A percentile compares a stretch with the other conserved stretches of the same genome.
These are phyloP conservation scores for Cubamyces lactineus DNA, from an alignment of 768 basidiomycete genomes.

Conservation along the genomic window DNA sequence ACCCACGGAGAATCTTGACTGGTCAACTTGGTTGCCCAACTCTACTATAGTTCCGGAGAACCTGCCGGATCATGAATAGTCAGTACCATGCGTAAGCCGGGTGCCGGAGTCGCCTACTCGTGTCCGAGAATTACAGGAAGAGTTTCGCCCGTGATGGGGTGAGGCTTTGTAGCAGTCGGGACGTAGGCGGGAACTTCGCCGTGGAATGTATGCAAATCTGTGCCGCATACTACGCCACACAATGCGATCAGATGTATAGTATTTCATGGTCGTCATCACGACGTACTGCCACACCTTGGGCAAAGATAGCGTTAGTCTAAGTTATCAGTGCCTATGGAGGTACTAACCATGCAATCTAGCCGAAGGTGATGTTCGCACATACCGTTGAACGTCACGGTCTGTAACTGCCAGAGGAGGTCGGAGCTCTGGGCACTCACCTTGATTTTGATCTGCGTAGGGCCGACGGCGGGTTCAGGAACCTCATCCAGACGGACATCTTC, in stretches of 20 bases:
- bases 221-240: slow-evolving; percentile 44
- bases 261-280: too few relatives aligned
- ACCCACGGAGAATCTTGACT: slow-evolving; percentile 14
- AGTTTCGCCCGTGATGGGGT: slow-evolving; percentile 42
- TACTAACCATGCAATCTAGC: slow-evolving; percentile 18
- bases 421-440: slow-evolving; percentile 36
- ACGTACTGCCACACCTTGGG: slow-evolving; percentile 10
- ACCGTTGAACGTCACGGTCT: background rate
- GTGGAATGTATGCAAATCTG: slow-evolving; percentile 40
- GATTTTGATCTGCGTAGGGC: slow-evolving; percentile 47
- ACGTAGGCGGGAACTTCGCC: slow-evolving; percentile 25
- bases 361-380: background rate
- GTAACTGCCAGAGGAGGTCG: too few relatives aligned
- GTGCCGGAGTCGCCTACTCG: slow-evolving; percentile 36
- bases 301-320: background rate
- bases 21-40: slow-evolving; percentile 22
- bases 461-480: slow-evolving; percentile 40
- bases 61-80: background rate
- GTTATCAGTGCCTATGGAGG: background rate
- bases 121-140: slow-evolving; percentile 50
- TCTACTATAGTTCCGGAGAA: slow-evolving; percentile 31
- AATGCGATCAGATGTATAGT: background rate
- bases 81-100: too few relatives aligned
- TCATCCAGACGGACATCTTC: slow-evolving; percentile 48
- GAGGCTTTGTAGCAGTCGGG: slow-evolving; percentile 39